These are phyloP conservation scores for Physocladia obscura DNA, from an alignment of 192 early-diverging fungal species.

Conservation along the genomic window DNA sequence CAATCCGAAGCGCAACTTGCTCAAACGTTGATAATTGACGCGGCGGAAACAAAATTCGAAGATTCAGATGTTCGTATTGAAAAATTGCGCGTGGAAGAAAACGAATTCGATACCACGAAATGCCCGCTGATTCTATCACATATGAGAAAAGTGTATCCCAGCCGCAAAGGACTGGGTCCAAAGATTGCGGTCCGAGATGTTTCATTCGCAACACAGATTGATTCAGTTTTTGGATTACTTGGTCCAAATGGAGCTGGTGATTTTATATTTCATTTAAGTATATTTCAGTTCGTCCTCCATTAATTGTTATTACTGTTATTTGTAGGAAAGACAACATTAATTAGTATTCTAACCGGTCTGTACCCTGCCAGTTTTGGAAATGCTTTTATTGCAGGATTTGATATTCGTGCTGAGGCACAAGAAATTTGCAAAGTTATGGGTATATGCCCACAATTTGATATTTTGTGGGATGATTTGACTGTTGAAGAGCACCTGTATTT, in stretches of 20 bases:
- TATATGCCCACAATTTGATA: constrained; percentile 75
- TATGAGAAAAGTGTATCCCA: constrained; percentile 65
- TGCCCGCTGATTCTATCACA: constrained; percentile 64
- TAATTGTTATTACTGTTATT: neutral
- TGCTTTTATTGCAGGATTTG: constrained; percentile 61
- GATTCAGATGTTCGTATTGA: constrained; percentile 68
- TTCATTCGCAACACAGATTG: constrained; percentile 60
- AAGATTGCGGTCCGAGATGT: constrained; percentile 71
- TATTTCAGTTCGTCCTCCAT: neutral
- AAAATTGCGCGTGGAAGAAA: constrained; percentile 46
- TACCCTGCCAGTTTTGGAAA: constrained; percentile 60
- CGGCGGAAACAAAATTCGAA: constrained; percentile 35
- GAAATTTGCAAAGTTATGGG: constrained; percentile 71
- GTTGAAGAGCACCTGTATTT: constrained; percentile 72
- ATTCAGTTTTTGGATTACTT: constrained; percentile 62
- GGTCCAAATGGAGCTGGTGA: constrained; percentile 38
- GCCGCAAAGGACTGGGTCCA: constrained; percentile 31
- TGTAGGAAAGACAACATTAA: constrained; percentile 73
- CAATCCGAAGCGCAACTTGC: constrained; percentile 55
- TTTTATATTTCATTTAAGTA: neutral
- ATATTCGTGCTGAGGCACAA: constrained; percentile 51
- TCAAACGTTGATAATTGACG: constrained; percentile 1
- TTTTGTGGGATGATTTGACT: constrained; percentile 76
- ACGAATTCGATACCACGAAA: constrained; percentile 38
- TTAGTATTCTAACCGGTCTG: constrained; percentile 71